A percentile compares a stretch with the other conserved stretches of the same genome.
These are phyloP conservation scores for Pseudocercospora musae DNA, from an alignment of 2,329 filamentous ascomycete species.

Conservation along the genomic window DNA sequence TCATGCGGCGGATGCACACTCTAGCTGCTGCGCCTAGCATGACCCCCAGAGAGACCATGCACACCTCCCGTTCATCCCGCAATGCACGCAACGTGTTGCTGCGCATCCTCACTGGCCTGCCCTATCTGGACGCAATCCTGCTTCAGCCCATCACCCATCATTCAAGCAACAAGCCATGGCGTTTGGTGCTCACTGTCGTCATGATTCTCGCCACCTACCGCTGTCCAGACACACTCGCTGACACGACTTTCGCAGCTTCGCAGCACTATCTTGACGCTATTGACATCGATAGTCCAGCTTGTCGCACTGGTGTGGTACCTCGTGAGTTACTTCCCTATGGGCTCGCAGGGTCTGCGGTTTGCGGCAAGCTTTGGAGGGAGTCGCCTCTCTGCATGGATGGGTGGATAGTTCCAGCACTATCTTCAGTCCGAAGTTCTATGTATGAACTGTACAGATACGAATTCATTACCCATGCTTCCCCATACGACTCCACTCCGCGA, in stretches of 20 bases:
- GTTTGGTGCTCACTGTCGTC: conserved; percentile 8
- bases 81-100: conserved; percentile 6
- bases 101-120: conserved; percentile 14
- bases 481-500: background rate
- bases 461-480: background rate
- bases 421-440: background rate
- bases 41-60: conserved; percentile 12
- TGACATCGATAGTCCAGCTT: conserved; percentile 80
- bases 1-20: conserved; percentile 22
- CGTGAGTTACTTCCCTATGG: conserved; percentile 98
- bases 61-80: conserved; percentile 12
- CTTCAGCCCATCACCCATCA: conserved; percentile 1
- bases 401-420: conserved; percentile 50
- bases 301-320: conserved; percentile 86
- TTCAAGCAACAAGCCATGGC: conserved; percentile 4
- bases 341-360: conserved; percentile 79
- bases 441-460: background rate
- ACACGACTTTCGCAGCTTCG: conserved; percentile 61
- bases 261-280: conserved; percentile 77
- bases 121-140: conserved; percentile 13
- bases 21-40: conserved; percentile 13
- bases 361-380: conserved; percentile 82
- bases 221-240: conserved; percentile 23
- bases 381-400: conserved; percentile 85
- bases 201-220: conserved; percentile 7